Percentiles rank a stretch among this genome's conserved stretches.
phyloP scores from a whole-genome alignment of 768 basidiomycete species.

The Russula sp. region DNA sequence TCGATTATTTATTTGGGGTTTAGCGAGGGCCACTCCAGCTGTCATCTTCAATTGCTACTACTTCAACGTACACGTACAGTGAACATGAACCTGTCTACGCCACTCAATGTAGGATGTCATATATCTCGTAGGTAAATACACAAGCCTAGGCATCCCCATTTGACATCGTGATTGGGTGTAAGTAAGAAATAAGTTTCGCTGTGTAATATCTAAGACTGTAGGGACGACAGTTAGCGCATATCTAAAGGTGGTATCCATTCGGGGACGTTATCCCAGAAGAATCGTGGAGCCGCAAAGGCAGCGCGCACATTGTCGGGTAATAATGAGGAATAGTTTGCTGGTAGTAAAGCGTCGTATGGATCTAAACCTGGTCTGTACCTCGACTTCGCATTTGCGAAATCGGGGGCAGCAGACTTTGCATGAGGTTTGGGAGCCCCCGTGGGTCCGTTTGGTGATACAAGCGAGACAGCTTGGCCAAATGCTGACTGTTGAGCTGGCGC shows the following conservation, averaged over 20 bases:
- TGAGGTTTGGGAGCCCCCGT: slow-evolving; percentile 13
- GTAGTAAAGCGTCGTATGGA: slow-evolving; percentile 48
- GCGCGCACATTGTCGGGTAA: slow-evolving; percentile 42
- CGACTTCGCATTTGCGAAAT: slow-evolving; percentile 29
- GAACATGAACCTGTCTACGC: not conserved
- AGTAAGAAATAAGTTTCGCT: not conserved
- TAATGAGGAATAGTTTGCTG: slow-evolving; percentile 45
- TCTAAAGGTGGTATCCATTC: slow-evolving; percentile 64
- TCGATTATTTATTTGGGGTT: not conserved
- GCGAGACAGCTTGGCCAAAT: slow-evolving; percentile 9
- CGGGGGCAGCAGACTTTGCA: slow-evolving; percentile 22
- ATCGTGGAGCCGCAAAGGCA: slow-evolving; percentile 50
- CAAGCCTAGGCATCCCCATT: not conserved
- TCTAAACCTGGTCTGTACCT: slow-evolving; percentile 40
- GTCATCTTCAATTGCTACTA: not conserved
- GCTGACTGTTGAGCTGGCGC: slow-evolving; percentile 3
- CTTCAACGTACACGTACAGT: not conserved
- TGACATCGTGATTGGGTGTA: not conserved
- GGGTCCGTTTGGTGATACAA: not conserved
- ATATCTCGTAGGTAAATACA: slow-evolving; percentile 1
- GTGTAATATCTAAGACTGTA: not conserved
- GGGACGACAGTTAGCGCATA: slow-evolving; percentile 34
- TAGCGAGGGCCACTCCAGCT: not conserved
- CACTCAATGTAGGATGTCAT: not conserved
- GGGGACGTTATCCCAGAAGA: slow-evolving; percentile 55